Evolutionary conservation across 352 stramenopile genomes (phyloP).

Genomic region (Globisporangium camurandrum): DNA sequence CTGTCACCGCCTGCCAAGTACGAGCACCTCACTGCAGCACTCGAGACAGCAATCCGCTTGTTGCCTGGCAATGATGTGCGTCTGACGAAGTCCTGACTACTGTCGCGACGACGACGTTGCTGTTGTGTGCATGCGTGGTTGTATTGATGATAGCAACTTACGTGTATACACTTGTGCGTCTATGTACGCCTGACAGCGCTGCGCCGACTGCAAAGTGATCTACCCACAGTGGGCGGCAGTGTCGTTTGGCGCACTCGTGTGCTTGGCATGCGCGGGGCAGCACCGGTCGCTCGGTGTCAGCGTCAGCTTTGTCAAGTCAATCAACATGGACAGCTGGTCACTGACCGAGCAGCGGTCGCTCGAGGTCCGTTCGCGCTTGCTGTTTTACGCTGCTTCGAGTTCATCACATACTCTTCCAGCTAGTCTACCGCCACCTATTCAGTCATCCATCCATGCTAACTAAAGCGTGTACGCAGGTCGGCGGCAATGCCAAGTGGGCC

Average conservation of each 20-base stretch:
- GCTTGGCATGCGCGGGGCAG: slow-evolving; percentile 60
- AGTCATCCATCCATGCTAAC: not conserved
- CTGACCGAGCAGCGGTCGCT: slow-evolving; percentile 37
- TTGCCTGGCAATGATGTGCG: slow-evolving; percentile 73
- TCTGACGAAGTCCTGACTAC: slow-evolving; percentile 1
- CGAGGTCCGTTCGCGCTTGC: slow-evolving; percentile 17
- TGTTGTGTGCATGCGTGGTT: not conserved
- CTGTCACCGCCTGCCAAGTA: not conserved
- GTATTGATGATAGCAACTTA: not conserved
- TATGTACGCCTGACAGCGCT: slow-evolving; percentile 39
- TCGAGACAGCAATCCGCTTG: slow-evolving; percentile 49
- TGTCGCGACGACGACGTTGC: no score
- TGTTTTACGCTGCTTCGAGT: not conserved
- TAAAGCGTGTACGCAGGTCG: slow-evolving; percentile 11
- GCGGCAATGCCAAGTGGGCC: slow-evolving; percentile 77
- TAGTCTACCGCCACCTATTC: not conserved
- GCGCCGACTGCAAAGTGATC: slow-evolving; percentile 70
- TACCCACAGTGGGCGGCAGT: slow-evolving; percentile 80
- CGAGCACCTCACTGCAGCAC: slow-evolving; percentile 34
- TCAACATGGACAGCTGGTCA: slow-evolving; percentile 75
- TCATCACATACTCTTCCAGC: not conserved
- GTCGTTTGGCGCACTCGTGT: slow-evolving; percentile 79
- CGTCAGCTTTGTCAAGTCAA: slow-evolving; percentile 80
- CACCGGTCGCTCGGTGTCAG: slow-evolving; percentile 76
- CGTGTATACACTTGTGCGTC: not conserved